Evolutionary conservation across 163 green algal species (phyloP).

Genomic region (Coccomyxa subellipsoidea): DNA sequence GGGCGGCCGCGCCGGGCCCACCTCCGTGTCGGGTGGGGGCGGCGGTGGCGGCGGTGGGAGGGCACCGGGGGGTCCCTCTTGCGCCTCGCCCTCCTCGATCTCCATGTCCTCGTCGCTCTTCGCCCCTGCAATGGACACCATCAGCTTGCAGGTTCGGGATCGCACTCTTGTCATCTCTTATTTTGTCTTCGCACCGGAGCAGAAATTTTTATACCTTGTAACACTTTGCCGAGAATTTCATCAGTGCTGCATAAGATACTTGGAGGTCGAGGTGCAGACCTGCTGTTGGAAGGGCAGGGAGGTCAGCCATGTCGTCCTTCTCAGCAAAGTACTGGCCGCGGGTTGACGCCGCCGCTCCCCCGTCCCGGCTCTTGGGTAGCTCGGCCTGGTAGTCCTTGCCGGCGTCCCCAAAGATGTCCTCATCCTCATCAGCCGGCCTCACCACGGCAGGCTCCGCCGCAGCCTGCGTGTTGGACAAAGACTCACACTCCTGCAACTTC

Average conservation of each 20-base stretch:
- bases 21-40: slow-evolving; percentile 5
- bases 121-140: not conserved
- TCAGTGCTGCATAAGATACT: no score
- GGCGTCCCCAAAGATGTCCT: slow-evolving; percentile 91
- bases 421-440: slow-evolving; percentile 55
- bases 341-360: not conserved
- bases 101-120: slow-evolving; percentile 46
- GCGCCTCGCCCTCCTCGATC: slow-evolving; percentile 47
- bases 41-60: slow-evolving; percentile 19
- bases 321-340: slow-evolving; percentile 48
- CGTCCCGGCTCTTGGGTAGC: slow-evolving; percentile 2
- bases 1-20: slow-evolving; percentile 25
- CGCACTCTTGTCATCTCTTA: no score
- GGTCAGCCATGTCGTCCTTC: slow-evolving; percentile 42
- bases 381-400: slow-evolving; percentile 77
- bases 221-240: no score
- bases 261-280: not conserved
- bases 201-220: no score
- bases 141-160: not conserved
- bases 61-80: slow-evolving; percentile 18
- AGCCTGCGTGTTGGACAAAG: not conserved
- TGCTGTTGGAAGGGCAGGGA: slow-evolving; percentile 31
- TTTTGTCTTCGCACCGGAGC: no score
- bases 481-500: no score
- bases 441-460: slow-evolving; percentile 2